Percentiles rank a stretch among this genome's conserved stretches.
These are phyloP conservation scores for Penicillium angulare DNA, from an alignment of 495 filamentous ascomycete genomes.

Conservation along the genomic window DNA sequence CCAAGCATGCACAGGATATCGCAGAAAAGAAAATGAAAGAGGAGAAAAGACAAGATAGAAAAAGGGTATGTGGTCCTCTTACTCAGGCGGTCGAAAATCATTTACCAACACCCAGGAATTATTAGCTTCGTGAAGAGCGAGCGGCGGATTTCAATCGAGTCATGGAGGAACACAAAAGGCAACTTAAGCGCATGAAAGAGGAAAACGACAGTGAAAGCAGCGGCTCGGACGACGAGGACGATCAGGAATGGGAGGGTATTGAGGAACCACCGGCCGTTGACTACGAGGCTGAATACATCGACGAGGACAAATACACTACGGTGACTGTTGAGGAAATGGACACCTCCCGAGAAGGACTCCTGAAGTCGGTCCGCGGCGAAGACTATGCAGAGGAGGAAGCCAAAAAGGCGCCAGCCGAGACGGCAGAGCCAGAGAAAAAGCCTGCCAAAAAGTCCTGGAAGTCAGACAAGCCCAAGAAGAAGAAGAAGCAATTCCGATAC, in stretches of 20 bases:
- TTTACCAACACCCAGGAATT: conserved; percentile 9
- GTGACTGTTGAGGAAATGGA: conserved; percentile 93
- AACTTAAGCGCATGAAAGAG: conserved; percentile 53
- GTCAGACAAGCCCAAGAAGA: conserved; percentile 61
- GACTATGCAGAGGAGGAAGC: conserved; percentile 48
- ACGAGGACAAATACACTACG: conserved; percentile 92
- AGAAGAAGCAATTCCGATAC: conserved; percentile 90
- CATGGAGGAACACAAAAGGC: conserved; percentile 66
- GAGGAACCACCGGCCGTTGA: conserved; percentile 60
- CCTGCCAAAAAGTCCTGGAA: conserved; percentile 49
- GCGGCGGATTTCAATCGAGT: conserved; percentile 76
- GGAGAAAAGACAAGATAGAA: conserved; percentile 68
- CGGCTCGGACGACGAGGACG: conserved; percentile 27
- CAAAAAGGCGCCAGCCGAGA: conserved; percentile 18
- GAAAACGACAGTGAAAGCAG: conserved; percentile 48
- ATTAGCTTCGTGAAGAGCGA: conserved; percentile 75
- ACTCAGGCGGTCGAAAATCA: not conserved
- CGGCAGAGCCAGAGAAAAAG: conserved; percentile 25
- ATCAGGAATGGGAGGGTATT: conserved; percentile 63
- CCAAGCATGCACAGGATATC: conserved; percentile 77
- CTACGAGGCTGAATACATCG: conserved; percentile 90
- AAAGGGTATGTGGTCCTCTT: conserved; percentile 53
- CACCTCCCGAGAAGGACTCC: conserved; percentile 67
- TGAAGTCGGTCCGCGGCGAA: conserved; percentile 44
- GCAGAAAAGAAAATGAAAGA: conserved; percentile 69